Conservation (phyloP, 371 early-diverging fungal genomes). For the Mortierella sp. region DNA sequence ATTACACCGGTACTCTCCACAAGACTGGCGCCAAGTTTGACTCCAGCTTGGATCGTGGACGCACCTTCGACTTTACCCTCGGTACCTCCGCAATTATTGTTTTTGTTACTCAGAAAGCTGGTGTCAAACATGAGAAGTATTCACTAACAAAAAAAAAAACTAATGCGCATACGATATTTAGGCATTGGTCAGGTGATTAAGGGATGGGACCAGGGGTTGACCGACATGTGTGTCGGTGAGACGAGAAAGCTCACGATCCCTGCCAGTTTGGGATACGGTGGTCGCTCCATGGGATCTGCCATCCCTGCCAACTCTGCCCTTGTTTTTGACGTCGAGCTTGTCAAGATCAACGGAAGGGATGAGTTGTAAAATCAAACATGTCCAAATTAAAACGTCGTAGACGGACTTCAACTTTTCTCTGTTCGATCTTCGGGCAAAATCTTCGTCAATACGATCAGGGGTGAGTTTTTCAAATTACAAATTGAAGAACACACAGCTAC, state of each 20-base stretch:
- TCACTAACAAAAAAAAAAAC: background rate
- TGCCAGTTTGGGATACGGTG: constrained; percentile 73
- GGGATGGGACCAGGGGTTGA: constrained; percentile 86
- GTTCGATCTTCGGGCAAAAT: no score
- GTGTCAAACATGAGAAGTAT: no score
- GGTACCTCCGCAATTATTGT: no score
- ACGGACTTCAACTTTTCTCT: no score
- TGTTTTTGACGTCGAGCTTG: constrained; percentile 75
- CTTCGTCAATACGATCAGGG: no score
- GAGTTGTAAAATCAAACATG: constrained; percentile 27
- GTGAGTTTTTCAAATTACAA: no score
- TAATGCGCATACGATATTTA: background rate
- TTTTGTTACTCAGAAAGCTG: no score
- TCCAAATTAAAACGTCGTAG: background rate
- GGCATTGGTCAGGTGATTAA: constrained; percentile 70
- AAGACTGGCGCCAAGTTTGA: constrained; percentile 82
- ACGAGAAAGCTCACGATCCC: constrained; percentile 87
- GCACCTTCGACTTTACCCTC: constrained; percentile 80
- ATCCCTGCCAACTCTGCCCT: constrained; percentile 71
- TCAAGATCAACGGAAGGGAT: constrained; percentile 65
- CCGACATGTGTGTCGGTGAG: constrained; percentile 89
- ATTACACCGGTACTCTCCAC: constrained; percentile 84
- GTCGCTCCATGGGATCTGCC: constrained; percentile 64
- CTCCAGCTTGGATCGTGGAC: constrained; percentile 74
- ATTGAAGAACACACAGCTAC: no score